Evolutionary conservation across 306 rosid species (phyloP), one percentile per base, ranked within the genome.

Genomic region (Sphenostylis stenocarpa): DNA sequence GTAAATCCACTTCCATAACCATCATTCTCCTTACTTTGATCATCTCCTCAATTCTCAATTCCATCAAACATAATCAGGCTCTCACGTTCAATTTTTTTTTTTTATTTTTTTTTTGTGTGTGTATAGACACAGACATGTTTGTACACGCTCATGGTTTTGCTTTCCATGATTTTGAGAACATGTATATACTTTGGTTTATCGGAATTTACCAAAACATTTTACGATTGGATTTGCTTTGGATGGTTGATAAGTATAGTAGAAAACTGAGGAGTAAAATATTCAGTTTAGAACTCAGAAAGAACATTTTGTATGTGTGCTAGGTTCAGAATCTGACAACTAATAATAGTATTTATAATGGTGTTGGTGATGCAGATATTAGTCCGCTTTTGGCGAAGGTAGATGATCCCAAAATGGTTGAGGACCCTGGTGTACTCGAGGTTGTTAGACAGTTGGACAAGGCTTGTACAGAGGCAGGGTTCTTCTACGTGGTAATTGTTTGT

Each of bases 381-480:
- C 82, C 92, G 58, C 95, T 92, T 65, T 7, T 90, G 79, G 91
- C 86, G 31, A 88, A 86, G 85, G 79, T 77, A 33, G 96, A 92
- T 84, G 92, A 85, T 68, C 91, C 92, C 5, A 76, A 87, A 76
- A 88, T 92, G 92, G 91, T 75, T 1, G 85, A 88, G 45, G 93
- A 92, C 67, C 84, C 88, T 53, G 86, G 47, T 43, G 93, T 92
- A 5, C 76, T 55, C 33, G 84, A 88, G 55, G 97, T 95, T 56
- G 93, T 88, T 38, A 78, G 77, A 66, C 95, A 89, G 64, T 85
- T 95, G 82, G 93, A 95, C 81, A 87, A 78, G 83, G 97, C 97
- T 80, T 92, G 97, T 56, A 83, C 87, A 61, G 89, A 95, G 73
- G 90, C 97, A 3, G 97, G 98, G 21, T 95, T 90, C 86, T 95